Base-by-base conservation (phyloP, 768 basidiomycete genomes). In the Mycena rebaudengoi region DNA sequence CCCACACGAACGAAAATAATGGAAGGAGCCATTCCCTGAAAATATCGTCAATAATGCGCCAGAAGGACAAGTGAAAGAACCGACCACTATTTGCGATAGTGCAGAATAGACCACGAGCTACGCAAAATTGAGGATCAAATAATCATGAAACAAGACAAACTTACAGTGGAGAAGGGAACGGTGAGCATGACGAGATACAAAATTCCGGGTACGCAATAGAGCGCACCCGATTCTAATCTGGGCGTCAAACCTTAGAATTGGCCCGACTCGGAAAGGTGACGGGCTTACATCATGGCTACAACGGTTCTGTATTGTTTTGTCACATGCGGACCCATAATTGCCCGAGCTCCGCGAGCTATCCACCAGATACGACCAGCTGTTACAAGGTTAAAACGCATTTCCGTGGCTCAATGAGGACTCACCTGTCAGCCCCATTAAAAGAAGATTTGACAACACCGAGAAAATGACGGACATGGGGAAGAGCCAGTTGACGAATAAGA, bases 281-380 rank as follows among this genome's bases (percentile, higher is more conserved):
- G 7, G 3, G 60, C 73, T 56, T 26, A 77, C 76, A 76, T 57
- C 54, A 77, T 70, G 4, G 69, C 72, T 25, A 71, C 57, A 20
- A 72, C 71, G 25, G 68, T 70, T 35, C 69, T 66, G 62, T 73
- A 75, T 33, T 71, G 66, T 46, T 66, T 65, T 5, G 64, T 64
- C 52, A 68, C 68, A 4, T 53, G 26, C 5, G 57, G 53, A 0
- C 74, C 75, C 66, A 74, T 62, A 12, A 73, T 65, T 18, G 29
- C 58, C 12, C 68, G 68, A 6, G 74, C 70, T 44, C 73, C 65
- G 41, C 70, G 71, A 4, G 75, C 72, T 32, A 76, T 73, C 71
- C 72, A 76, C 59, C 73, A 63, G 49, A 77, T 75, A 7, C 72
- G 69, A 11, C 74, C 72, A n/a, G 75, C 76, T 77, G 32, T 18